phyloP scores from a whole-genome alignment of 306 rosid genomes.

The Casuarina equisetifolia region DNA sequence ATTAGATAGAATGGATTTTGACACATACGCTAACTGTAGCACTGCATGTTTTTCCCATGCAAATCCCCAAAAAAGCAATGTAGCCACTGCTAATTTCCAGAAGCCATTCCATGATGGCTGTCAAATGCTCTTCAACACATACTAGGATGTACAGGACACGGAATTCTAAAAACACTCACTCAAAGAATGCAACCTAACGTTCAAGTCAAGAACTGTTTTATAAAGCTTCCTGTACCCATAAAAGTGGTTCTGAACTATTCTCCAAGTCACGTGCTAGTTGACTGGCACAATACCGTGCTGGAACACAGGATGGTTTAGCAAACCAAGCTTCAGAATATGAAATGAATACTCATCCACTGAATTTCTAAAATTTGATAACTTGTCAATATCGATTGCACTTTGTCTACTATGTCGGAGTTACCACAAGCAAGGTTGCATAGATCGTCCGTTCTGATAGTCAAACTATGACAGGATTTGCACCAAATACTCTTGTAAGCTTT shows the following conservation, averaged over 20 bases:
- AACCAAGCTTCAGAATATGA: background rate
- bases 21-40: background rate
- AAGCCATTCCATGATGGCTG: background rate
- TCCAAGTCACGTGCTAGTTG: background rate
- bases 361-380: background rate
- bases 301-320: no score
- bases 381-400: background rate
- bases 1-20: background rate
- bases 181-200: background rate
- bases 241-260: background rate
- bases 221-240: background rate
- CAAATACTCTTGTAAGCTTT: background rate
- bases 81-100: background rate
- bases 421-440: no score
- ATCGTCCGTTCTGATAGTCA: background rate
- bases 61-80: background rate
- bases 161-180: background rate
- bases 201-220: background rate
- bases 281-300: background rate
- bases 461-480: background rate
- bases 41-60: background rate
- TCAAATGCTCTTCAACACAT: background rate
- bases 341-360: background rate
- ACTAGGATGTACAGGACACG: background rate
- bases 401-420: background rate